phyloP scores from a whole-genome alignment of 768 basidiomycete genomes.

The Rhizopogon salebrosus region DNA sequence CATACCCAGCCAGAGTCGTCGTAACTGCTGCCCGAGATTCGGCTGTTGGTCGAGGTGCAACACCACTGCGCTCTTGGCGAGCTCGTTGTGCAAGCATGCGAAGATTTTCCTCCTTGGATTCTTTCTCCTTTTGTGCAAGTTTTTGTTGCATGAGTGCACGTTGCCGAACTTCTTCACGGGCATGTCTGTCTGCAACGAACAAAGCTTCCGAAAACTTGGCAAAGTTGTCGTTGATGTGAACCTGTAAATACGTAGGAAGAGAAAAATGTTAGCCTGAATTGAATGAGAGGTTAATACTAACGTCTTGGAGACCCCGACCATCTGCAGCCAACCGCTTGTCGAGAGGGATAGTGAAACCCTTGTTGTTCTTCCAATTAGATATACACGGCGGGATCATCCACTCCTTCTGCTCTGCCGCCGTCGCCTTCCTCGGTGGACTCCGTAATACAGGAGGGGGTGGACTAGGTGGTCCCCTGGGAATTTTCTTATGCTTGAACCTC shows the following conservation, averaged over 20 bases:
- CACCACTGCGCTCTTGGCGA: slow-evolving; percentile 86
- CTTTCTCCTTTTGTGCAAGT: slow-evolving; percentile 96
- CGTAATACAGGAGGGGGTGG: slow-evolving; percentile 94
- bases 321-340: slow-evolving; percentile 98
- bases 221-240: slow-evolving; percentile 99
- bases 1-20: slow-evolving; percentile 79
- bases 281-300: slow-evolving; percentile 35
- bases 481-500: slow-evolving; percentile 98
- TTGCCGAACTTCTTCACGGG: slow-evolving; percentile 96
- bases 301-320: slow-evolving; percentile 97
- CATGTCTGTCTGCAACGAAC: slow-evolving; percentile 93
- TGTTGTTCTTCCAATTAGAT: slow-evolving; percentile 99
- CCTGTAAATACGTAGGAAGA: slow-evolving; percentile 44
- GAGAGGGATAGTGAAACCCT: slow-evolving; percentile 97
- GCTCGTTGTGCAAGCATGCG: slow-evolving; percentile 93
- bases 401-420: slow-evolving; percentile 96
- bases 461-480: slow-evolving; percentile 92
- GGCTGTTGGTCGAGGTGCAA: slow-evolving; percentile 59
- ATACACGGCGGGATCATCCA: slow-evolving; percentile 99
- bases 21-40: slow-evolving; percentile 68
- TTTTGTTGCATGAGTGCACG: slow-evolving; percentile 98
- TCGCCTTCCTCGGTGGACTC: slow-evolving; percentile 93
- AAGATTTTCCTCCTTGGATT: slow-evolving; percentile 92
- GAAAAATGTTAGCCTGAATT: background rate
- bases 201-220: slow-evolving; percentile 97